Evolutionary conservation across 495 filamentous ascomycete genomes (phyloP), one percentile per base, ranked within the genome.

Genomic region (Penicillium antarcticum): DNA sequence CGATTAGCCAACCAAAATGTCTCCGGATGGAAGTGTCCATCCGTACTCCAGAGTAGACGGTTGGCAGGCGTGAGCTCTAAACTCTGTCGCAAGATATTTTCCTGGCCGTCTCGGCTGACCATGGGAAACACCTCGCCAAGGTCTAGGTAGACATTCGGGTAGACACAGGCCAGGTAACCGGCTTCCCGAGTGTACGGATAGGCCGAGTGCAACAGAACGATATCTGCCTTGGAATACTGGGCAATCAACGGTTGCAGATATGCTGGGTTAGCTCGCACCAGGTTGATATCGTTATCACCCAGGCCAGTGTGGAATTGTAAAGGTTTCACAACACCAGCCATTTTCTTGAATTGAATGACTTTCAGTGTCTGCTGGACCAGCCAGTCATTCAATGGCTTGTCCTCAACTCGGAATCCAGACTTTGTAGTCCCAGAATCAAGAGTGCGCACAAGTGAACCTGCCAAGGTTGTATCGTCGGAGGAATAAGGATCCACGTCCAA

Each of bases 221-320:
- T 84, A 1, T 85, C 82, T 2, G 91, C 82, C 1, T 75, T 71
- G 0, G 86, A 78, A 57, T 86, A 89, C 6, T 76, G 70, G 12
- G 81, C 74, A 53, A 96, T 90, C 51, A 95, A 79, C 0, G 71
- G 66, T 65, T 95, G 88, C 31, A 96, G 61, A 59, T 88, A 83
- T 33, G 89, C 83, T 7, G 91, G 91, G 47, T 90, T 92, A 0
- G 89, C 80, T 42, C 75, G 77, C 1, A 80, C 60, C 7, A 95
- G 73, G 39, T 73, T 80, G 44, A 95, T 86, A 67, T 95, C 89
- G 54, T 86, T 89, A 57, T 95, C 90, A 0, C 91, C 91, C 1
- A 95, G 75, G 0, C 91, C 91, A 0, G 89, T 92, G 58, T 95
- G 90, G 51, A 96, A 88, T 58, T 95, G 91, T 24, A 96, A 62